Base-by-base conservation (phyloP, 2,329 filamentous ascomycete genomes). In the Penicillium capsulatum region DNA sequence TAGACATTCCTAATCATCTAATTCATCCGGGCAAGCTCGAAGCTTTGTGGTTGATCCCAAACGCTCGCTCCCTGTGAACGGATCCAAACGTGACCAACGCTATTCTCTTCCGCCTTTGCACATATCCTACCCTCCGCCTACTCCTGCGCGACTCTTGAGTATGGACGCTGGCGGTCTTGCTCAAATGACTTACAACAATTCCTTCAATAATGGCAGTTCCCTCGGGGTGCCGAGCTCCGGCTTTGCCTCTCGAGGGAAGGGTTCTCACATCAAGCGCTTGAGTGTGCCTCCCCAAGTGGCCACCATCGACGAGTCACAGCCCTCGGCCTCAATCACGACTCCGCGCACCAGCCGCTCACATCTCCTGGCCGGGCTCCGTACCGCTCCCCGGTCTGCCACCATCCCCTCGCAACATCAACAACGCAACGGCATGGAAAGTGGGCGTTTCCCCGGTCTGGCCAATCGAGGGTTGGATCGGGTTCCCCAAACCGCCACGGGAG, bases 141-240 rank as follows among this genome's bases (percentile, higher is more conserved):
- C 51, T 38, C 41, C 44, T 57, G 44, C 40, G 58, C 41, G 47
- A 60, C 44, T 36, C 54, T n/a, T 57, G 66, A 67, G 66, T 63
- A 69, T 94, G 84, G 85, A 95, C 91, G 83, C 91, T 80, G 91
- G 91, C 79, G 88, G 89, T 92, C 87, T 95, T 76, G 84, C 89
- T 92, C 89, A 94, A 79, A 97, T 97, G 91, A 86, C 88, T 74
- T 91, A 88, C 76, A 86, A 83, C 68, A 86, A 86, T 67, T 72
- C 77, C 65, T 75, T 84, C 66, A 74, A 79, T 61, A 75, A 79
- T 63, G 79, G 79, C 58, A 64, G 58, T 67, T 83, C 80, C 57
- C 75, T 95, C 57, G 80, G 82, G 60, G 80, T 87, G 71, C 84
- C 89, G 37, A 75, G 80, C 47, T 80, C 84, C 51, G 86, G 89